Conservation (phyloP, 768 basidiomycete genomes). For the Inosperma sp. region DNA sequence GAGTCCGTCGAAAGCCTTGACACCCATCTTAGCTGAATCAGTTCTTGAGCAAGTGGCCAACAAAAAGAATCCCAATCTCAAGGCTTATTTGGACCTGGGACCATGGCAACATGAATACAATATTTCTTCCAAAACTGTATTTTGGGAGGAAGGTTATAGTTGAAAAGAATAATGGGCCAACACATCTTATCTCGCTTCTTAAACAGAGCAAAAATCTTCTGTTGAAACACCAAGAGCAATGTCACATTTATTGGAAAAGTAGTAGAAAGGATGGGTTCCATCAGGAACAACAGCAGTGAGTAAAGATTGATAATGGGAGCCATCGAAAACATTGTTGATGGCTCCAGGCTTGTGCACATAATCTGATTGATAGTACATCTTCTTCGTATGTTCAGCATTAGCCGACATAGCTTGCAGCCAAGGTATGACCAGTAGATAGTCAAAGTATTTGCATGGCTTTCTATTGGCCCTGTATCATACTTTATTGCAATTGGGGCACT, state of each 20-base stretch:
- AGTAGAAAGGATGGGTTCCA: constrained; percentile 18
- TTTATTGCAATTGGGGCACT: constrained; percentile 31
- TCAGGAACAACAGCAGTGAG: constrained; percentile 18
- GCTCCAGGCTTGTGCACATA: constrained; percentile 17
- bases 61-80: constrained; percentile 41
- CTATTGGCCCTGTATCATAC: constrained; percentile 11
- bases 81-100: constrained; percentile 44
- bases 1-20: constrained; percentile 27
- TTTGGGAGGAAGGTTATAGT: constrained; percentile 31
- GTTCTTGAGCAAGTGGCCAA: constrained; percentile 37
- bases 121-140: constrained; percentile 31
- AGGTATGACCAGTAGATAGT: constrained; percentile 33
- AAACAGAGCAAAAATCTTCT: constrained; percentile 40
- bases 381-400: constrained; percentile 17
- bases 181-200: constrained; percentile 28
- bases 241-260: constrained; percentile 37
- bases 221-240: constrained; percentile 29
- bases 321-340: constrained; percentile 36
- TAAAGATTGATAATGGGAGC: constrained; percentile 26
- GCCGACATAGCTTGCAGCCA: constrained; percentile 21
- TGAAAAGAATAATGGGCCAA: constrained; percentile 41
- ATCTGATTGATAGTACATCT: constrained; percentile 24
- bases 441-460: constrained; percentile 26
- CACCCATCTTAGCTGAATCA: constrained; percentile 31
- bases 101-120: constrained; percentile 37